Conservation (phyloP, 352 stramenopile genomes). For the Pythium grandisporangium region DNA sequence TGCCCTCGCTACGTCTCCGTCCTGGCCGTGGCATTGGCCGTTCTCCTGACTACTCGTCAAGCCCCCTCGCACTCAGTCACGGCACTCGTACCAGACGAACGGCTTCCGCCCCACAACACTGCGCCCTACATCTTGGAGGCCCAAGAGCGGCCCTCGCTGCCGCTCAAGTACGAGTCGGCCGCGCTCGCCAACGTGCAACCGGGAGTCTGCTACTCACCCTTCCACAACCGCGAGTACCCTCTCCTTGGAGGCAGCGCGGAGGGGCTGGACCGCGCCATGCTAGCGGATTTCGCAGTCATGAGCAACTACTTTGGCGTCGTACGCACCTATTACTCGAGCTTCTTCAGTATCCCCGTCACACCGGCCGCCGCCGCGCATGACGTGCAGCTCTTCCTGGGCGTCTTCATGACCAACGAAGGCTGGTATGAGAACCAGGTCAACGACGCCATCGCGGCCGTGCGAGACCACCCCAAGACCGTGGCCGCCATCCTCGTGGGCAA, state of each 20-base stretch:
- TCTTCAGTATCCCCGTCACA: constrained; percentile 38
- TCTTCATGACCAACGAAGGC: constrained; percentile 65
- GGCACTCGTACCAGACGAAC: too few relatives aligned
- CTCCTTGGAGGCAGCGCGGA: constrained; percentile 20
- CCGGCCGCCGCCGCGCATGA: constrained; percentile 26
- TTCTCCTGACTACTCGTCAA: too few relatives aligned
- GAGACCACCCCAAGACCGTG: constrained; percentile 43
- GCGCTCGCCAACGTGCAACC: constrained; percentile 14
- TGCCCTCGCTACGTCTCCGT: too few relatives aligned
- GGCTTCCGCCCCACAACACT: background rate
- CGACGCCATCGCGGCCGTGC: constrained; percentile 31
- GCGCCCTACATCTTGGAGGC: background rate
- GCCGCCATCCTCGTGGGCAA: constrained; percentile 59
- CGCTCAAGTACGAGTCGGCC: constrained; percentile 9
- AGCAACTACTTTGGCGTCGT: constrained; percentile 42
- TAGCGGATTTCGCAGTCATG: constrained; percentile 62
- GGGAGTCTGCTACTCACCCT: constrained; percentile 65
- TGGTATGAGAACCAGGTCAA: constrained; percentile 49
- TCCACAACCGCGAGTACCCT: constrained; percentile 68
- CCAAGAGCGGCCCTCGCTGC: background rate
- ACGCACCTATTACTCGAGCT: constrained; percentile 75
- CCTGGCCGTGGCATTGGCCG: too few relatives aligned
- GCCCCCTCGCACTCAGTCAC: too few relatives aligned
- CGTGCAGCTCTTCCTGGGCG: constrained; percentile 57
- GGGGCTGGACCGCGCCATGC: constrained; percentile 38